phyloP scores from a whole-genome alignment of 768 basidiomycete species.

The Neoboletus brunneissimus region DNA sequence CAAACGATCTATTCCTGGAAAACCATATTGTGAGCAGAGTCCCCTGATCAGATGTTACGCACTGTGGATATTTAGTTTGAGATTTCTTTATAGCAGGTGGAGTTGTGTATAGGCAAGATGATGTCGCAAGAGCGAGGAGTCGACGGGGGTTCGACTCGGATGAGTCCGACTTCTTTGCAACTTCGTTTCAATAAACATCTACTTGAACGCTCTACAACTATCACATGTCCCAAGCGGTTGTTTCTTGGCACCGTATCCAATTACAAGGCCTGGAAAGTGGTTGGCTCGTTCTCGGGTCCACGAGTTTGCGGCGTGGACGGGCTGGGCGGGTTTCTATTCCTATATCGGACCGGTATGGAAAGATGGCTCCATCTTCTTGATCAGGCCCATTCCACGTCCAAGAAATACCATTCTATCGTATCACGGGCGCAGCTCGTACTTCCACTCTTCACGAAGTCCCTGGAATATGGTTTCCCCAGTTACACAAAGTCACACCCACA shows the following conservation, averaged over 20 bases:
- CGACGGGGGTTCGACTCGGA: too few relatives aligned
- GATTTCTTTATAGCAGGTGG: too few relatives aligned
- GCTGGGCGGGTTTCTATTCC: background rate
- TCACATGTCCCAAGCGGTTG: too few relatives aligned
- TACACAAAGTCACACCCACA: background rate
- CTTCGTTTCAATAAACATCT: too few relatives aligned
- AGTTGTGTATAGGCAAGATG: too few relatives aligned
- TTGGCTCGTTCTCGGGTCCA: background rate
- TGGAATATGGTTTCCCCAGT: conserved; percentile 3
- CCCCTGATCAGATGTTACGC: too few relatives aligned
- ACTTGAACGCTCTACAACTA: too few relatives aligned
- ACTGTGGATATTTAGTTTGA: too few relatives aligned
- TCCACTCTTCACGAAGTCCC: background rate
- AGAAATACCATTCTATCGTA: background rate
- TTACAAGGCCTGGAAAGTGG: background rate
- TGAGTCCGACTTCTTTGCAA: too few relatives aligned
- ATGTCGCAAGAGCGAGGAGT: too few relatives aligned
- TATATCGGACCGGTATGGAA: background rate
- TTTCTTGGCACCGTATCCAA: background rate
- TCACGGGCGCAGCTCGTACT: background rate
- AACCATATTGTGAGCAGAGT: background rate
- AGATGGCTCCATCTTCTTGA: background rate
- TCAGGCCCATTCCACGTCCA: background rate
- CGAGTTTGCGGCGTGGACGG: background rate
- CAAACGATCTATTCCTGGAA: too few relatives aligned